Conservation (phyloP, 2,329 filamentous ascomycete genomes). For the Ophiostoma novo-ulmi region DNA sequence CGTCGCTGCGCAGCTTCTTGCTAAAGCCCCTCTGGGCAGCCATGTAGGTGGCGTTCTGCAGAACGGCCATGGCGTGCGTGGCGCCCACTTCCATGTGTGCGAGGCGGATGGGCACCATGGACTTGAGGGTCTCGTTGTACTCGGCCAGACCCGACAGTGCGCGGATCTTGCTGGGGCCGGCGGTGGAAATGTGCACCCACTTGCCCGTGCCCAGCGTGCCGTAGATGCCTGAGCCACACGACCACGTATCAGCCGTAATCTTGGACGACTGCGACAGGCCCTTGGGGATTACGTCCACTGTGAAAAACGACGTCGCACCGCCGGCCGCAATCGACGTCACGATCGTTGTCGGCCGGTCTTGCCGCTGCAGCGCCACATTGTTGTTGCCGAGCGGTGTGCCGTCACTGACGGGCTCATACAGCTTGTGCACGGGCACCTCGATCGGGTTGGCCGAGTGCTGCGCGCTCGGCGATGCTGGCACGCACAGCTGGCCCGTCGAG, state of each 20-base stretch:
- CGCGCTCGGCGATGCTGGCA: constrained; percentile 60
- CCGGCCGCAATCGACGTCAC: constrained; percentile 80
- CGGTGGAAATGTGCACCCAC: constrained; percentile 80
- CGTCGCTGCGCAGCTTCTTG: constrained; percentile 48
- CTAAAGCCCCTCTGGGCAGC: constrained; percentile 32
- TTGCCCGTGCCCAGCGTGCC: constrained; percentile 78
- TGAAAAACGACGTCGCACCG: constrained; percentile 81
- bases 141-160: constrained; percentile 77
- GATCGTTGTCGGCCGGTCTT: constrained; percentile 39
- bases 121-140: constrained; percentile 69
- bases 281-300: constrained; percentile 61
- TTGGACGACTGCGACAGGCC: constrained; percentile 34
- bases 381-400: constrained; percentile 49
- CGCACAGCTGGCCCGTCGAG: constrained; percentile 82
- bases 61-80: constrained; percentile 74
- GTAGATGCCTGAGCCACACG: constrained; percentile 78
- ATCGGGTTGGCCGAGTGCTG: constrained; percentile 64
- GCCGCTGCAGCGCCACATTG: constrained; percentile 1
- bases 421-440: constrained; percentile 61
- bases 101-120: constrained; percentile 71
- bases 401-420: constrained; percentile 52
- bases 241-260: constrained; percentile 65
- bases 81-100: constrained; percentile 67
- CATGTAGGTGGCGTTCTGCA: constrained; percentile 73
- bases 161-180: constrained; percentile 73